Evolutionary conservation across 1,284 basidiomycete genomes (phyloP), one percentile per base, ranked within the genome.

Genomic region (Marasmius oreades): DNA sequence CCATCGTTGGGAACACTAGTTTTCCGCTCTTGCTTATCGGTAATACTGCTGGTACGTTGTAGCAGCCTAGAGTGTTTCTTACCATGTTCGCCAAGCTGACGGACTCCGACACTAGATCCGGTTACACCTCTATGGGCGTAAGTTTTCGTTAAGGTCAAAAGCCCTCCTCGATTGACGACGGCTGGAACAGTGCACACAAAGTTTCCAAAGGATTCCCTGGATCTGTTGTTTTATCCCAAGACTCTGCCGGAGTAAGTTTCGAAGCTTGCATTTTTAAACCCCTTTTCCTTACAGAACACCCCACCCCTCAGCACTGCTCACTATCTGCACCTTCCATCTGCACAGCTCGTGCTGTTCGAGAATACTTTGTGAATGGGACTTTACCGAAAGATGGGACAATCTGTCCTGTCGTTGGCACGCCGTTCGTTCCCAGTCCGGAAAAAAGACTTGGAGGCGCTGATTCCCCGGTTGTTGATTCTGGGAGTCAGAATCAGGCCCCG

Each of bases 291-390:
- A n/a, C n/a, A n/a, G n/a, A n/a, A n/a, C n/a, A n/a, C n/a, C n/a
- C n/a, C n/a, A n/a, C n/a, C n/a, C n/a, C n/a, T n/a, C 34, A 61
- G 61, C 61, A 62, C 26, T 36, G 34, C 16, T 62, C 61, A 28
- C 3, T 59, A 26, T 43, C 57, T 8, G 59, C 53, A 18, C 57
- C 61, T 5, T 61, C 59, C 1, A 10, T 36, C 5, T 62, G 61
- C 50, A 61, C 61, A 2, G 36, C 36, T 22, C 23, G 28, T 12
- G 16, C 52, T 28, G 42, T 62, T 24, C 54, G 53, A 7, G 44
- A 46, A 7, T 62, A 62, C 37, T 59, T 62, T 28, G n/a, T 52
- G 8, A 55, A 62, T 33, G 61, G 61, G 5, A 58, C 47, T 5
- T 44, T 62, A 1, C 61, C 61, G 10, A 34, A 53, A 12, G 10